phyloP scores from a whole-genome alignment of 805 yeast genomes.

The Ogataea minuta region DNA sequence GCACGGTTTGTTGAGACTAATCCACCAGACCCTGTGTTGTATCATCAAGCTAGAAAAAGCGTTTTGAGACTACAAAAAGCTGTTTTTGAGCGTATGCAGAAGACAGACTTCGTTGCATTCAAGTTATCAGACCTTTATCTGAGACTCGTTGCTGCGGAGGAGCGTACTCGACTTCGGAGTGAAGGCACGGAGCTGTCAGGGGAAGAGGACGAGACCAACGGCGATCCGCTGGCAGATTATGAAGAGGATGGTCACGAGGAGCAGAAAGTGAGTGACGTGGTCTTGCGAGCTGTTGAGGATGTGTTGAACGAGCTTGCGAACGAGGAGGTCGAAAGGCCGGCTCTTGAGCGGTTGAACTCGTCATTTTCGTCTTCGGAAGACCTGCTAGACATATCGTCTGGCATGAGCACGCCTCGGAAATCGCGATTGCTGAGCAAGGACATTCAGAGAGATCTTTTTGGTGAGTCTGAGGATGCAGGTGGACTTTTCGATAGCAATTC shows the following conservation, averaged over 20 bases:
- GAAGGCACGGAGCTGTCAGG: not conserved
- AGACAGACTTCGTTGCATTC: conserved; percentile 56
- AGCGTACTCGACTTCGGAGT: conserved; percentile 8
- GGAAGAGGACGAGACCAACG: conserved; percentile 28
- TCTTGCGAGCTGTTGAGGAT: conserved; percentile 61
- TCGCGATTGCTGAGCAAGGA: conserved; percentile 31
- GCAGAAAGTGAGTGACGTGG: conserved; percentile 43
- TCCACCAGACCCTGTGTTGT: conserved; percentile 32
- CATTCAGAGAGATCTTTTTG: conserved; percentile 34
- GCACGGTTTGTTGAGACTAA: conserved; percentile 34
- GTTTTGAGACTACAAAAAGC: conserved; percentile 59
- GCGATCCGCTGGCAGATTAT: conserved; percentile 34
- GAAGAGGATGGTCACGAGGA: conserved; percentile 33
- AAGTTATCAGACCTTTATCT: conserved; percentile 55
- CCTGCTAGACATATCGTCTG: conserved; percentile 12
- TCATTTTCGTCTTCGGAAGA: conserved; percentile 15
- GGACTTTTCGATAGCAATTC: conserved; percentile 22
- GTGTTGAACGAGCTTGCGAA: conserved; percentile 61
- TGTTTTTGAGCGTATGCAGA: conserved; percentile 49
- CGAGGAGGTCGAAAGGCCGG: conserved; percentile 14
- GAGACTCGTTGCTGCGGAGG: conserved; percentile 47
- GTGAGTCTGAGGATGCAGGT: conserved; percentile 18
- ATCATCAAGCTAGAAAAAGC: conserved; percentile 54
- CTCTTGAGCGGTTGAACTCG: conserved; percentile 3
- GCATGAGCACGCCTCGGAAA: conserved; percentile 19